Base-by-base conservation (phyloP, 108 stramenopile species). In the Craspedostauros australis region DNA sequence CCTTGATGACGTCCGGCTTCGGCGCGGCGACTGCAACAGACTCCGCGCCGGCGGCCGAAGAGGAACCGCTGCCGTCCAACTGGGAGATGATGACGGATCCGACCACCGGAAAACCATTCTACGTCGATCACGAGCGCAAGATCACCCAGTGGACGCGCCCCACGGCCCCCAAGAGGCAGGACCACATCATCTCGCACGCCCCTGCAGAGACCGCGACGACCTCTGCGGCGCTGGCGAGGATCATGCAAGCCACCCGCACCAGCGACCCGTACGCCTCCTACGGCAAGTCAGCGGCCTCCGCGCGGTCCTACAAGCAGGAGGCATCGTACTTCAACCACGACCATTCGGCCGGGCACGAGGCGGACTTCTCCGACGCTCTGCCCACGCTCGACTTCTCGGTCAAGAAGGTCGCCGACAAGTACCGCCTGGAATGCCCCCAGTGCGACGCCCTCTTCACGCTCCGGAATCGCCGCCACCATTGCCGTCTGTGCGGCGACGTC, bases 401-500 rank as follows among this genome's bases (percentile, higher is more conserved):
- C 3, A 51, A 77, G 28, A 77, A 78, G 37, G 83, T 91, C 9
- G 81, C 77, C 20, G 80, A 91, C 48, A 24, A 64, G 4, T 44
- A 79, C 16, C 75, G 85, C 3, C 33, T 53, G 18, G 27, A 57
- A 7, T 91, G 89, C 68, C 69, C 84, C 4, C 39, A 62, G 21
- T 86, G 88, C 38, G 29, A 54, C 9, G 33, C 14, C 6, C 34
- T 63, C 23, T 88, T 89, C 55, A 79, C 73, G 20, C 62, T 86
- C 49, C 70, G 75, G 51, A 65, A 72, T 21, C 83, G 95, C 8
- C 77, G 94, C 19, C 96, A 96, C 66, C 96, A 96, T 56, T 96
- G 96, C 70, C 82, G 96, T 15, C 46, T 96, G 30, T 95, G 94
- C 48, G 96, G 96, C 8, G 92, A 94, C 56, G 80, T 96, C 23